Evolutionary conservation across 139 green algal genomes (phyloP).

Genomic region (Volvox africanus): DNA sequence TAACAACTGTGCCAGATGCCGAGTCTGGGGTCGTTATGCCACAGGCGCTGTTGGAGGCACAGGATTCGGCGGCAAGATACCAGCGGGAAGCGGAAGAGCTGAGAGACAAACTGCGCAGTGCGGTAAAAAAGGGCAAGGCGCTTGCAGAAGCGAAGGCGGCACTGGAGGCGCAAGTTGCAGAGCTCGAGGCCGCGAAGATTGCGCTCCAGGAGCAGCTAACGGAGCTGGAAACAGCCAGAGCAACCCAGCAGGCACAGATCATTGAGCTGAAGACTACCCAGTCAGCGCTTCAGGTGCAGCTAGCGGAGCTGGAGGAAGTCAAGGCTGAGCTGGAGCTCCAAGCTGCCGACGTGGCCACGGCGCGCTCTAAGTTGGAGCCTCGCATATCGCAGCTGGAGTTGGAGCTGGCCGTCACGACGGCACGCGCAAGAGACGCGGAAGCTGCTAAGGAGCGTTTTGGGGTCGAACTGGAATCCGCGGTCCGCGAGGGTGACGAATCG

Average conservation of each 20-base stretch:
- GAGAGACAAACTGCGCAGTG: conserved; percentile 39
- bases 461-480: background rate
- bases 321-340: background rate
- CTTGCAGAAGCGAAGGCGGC: conserved; percentile 7
- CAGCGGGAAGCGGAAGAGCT: conserved; percentile 37
- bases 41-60: conserved; percentile 4
- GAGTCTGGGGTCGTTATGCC: background rate
- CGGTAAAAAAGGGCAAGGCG: conserved; percentile 51
- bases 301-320: background rate
- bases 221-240: conserved; percentile 8
- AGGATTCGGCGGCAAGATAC: background rate
- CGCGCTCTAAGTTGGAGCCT: background rate
- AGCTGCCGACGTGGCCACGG: background rate
- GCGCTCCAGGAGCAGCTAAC: background rate
- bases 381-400: background rate
- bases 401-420: background rate
- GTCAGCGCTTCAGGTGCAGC: background rate
- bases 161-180: background rate
- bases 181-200: background rate
- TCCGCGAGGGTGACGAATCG: background rate
- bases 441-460: background rate
- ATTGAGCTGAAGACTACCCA: background rate
- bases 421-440: background rate
- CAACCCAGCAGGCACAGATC: background rate
- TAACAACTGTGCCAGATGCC: too few relatives aligned